Evolutionary conservation across 2,329 filamentous ascomycete species (phyloP), one percentile per base, ranked within the genome.

Genomic region (Fusarium solani-melongenae): DNA sequence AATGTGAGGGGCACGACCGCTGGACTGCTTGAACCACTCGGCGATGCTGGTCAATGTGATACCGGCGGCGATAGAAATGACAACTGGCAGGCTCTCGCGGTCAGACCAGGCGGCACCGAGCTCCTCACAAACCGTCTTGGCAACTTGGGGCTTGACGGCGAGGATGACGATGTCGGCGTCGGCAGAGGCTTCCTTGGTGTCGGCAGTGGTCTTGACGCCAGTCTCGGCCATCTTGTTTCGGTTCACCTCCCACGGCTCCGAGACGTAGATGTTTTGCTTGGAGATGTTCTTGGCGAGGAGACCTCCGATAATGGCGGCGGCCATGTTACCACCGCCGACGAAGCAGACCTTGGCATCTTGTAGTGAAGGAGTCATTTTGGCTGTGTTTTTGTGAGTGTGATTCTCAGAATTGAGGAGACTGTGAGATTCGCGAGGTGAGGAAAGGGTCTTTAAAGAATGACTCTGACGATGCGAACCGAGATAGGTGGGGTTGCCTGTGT

Each of bases 191-290:
- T 87, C 86, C 72, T 79, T 77, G 77, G 87, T 88, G 73, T 83
- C 84, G 2, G 81, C 81, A 5, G 85, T 87, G 62, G 85, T 86
- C 71, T 79, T 81, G 61, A 87, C 86, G 61, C 86, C 86, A 6
- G 83, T 75, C 2, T 81, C 82, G 36, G 79, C 82, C 79, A 87
- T 85, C 82, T 88, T 88, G 61, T 82, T 78, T 64, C 86, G 84
- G 83, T 87, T 88, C 64, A 87, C 86, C 5, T 87, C 86, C 85
- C 86, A 88, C 2, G 86, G 86, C 80, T 88, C 86, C 5, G 86
- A 82, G 64, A 88, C 86, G 77, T 75, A 81, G 78, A 88, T 84
- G 80, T 86, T 83, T 62, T 81, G 76, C 77, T 84, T 83, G 73
- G 82, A 66, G 75, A 85, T 83, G 77, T 82, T 81, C 73, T 85